Conservation (phyloP, 2,329 filamentous ascomycete species). For the Colletotrichum endophyticum region DNA sequence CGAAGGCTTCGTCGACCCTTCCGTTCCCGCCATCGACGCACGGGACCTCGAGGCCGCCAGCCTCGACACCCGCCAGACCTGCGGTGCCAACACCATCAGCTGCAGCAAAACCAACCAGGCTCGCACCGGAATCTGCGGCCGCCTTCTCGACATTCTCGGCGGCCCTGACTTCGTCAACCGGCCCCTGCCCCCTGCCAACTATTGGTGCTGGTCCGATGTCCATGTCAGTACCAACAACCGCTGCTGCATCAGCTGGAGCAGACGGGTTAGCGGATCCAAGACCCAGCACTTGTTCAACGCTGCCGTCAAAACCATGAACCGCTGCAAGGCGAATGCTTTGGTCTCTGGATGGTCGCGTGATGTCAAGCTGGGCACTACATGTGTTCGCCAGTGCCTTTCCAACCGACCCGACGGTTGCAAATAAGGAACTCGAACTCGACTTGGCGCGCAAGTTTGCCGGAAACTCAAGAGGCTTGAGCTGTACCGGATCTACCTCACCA, state of each 20-base stretch:
- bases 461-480: slow-evolving; percentile 50
- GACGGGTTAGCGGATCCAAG: background rate
- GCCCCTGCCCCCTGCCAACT: background rate
- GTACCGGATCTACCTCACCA: slow-evolving; percentile 43
- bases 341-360: background rate
- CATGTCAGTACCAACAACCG: background rate
- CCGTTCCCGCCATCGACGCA: background rate
- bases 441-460: slow-evolving; percentile 3
- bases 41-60: background rate
- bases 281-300: background rate
- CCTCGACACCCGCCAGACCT: accelerated
- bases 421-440: no score
- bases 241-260: background rate
- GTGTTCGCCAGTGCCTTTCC: background rate
- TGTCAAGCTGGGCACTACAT: accelerated
- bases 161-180: background rate
- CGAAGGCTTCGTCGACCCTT: background rate
- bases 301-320: background rate
- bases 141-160: background rate
- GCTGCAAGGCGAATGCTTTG: accelerated
- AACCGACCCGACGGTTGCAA: background rate
- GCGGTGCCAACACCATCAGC: background rate
- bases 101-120: accelerated
- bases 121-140: background rate
- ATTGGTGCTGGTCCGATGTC: background rate